These are phyloP conservation scores for Cladorrhinum sp. DNA, from an alignment of 2,329 filamentous ascomycete genomes.

Conservation along the genomic window DNA sequence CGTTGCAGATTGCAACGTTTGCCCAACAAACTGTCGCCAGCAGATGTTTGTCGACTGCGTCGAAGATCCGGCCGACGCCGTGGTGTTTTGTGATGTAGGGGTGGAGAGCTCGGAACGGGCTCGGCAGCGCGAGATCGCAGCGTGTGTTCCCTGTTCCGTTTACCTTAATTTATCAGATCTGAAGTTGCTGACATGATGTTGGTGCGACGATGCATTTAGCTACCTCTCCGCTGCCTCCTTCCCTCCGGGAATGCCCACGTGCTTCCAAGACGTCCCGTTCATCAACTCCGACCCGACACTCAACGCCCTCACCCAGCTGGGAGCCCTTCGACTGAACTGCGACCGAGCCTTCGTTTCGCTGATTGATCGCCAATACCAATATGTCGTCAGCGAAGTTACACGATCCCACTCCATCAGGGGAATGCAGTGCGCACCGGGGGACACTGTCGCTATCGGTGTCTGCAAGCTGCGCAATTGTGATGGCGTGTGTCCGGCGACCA, in stretches of 20 bases:
- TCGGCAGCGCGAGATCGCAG: slow-evolving; percentile 21
- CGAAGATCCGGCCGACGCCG: not conserved
- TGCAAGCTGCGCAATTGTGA: slow-evolving; percentile 28
- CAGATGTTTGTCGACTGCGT: not conserved
- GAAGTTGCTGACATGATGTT: not conserved
- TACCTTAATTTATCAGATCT: not conserved
- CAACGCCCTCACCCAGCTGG: slow-evolving; percentile 42
- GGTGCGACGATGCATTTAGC: slow-evolving; percentile 5
- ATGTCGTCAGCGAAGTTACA: slow-evolving; percentile 42
- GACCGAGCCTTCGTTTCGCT: slow-evolving; percentile 41
- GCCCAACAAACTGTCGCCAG: not conserved
- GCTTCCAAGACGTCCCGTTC: slow-evolving; percentile 4
- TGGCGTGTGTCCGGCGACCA: slow-evolving; percentile 33
- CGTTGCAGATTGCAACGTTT: not conserved
- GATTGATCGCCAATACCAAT: slow-evolving; percentile 40
- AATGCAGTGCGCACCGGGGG: slow-evolving; percentile 15
- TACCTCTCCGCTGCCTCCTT: slow-evolving; percentile 26
- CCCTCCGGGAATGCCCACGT: slow-evolving; percentile 11
- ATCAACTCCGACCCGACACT: slow-evolving; percentile 31
- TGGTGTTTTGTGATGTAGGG: not conserved
- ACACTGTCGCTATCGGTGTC: slow-evolving; percentile 26
- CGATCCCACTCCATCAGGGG: slow-evolving; percentile 33
- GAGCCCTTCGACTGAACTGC: slow-evolving; percentile 36
- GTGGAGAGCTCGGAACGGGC: slow-evolving; percentile 18
- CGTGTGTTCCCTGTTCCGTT: slow-evolving; percentile 5